These are phyloP conservation scores for Galerina marginata DNA, from an alignment of 768 basidiomycete genomes.

Conservation along the genomic window DNA sequence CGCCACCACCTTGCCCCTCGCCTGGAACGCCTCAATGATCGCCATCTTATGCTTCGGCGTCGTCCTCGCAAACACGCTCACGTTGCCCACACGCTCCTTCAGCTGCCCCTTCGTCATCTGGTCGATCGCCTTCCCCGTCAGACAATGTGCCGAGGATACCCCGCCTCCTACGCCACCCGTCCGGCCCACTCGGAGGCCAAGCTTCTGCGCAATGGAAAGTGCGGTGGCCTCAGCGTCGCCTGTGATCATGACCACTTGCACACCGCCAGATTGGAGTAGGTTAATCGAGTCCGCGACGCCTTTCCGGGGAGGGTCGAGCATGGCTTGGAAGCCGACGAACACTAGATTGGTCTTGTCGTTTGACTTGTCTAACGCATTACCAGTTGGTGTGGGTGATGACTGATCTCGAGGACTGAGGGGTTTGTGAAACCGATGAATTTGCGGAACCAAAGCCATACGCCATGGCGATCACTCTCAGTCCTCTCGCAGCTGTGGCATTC, in stretches of 20 bases:
- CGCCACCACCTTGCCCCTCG: slow-evolving; percentile 87
- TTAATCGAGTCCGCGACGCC: slow-evolving; percentile 92
- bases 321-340: slow-evolving; percentile 93
- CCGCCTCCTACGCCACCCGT: slow-evolving; percentile 57
- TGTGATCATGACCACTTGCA: slow-evolving; percentile 99
- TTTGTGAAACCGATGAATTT: slow-evolving; percentile 35
- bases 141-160: slow-evolving; percentile 48
- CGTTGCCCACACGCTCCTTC: slow-evolving; percentile 77
- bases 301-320: slow-evolving; percentile 93
- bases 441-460: slow-evolving; percentile 81
- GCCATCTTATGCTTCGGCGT: slow-evolving; percentile 98
- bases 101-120: slow-evolving; percentile 81
- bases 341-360: slow-evolving; percentile 63
- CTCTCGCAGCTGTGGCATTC: slow-evolving; percentile 70
- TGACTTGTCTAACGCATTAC: slow-evolving; percentile 28
- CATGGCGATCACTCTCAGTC: slow-evolving; percentile 89
- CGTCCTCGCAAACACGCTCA: slow-evolving; percentile 93
- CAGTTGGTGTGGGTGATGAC: slow-evolving; percentile 33
- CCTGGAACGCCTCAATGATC: slow-evolving; percentile 93
- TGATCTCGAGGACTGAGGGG: slow-evolving; percentile 17
- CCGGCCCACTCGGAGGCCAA: slow-evolving; percentile 81
- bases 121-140: slow-evolving; percentile 88
- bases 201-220: slow-evolving; percentile 81
- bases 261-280: slow-evolving; percentile 81
- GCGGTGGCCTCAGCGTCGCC: slow-evolving; percentile 95